Evolutionary conservation across 148 eudicot species (phyloP).

Genomic region (Fagopyrum tataricum): DNA sequence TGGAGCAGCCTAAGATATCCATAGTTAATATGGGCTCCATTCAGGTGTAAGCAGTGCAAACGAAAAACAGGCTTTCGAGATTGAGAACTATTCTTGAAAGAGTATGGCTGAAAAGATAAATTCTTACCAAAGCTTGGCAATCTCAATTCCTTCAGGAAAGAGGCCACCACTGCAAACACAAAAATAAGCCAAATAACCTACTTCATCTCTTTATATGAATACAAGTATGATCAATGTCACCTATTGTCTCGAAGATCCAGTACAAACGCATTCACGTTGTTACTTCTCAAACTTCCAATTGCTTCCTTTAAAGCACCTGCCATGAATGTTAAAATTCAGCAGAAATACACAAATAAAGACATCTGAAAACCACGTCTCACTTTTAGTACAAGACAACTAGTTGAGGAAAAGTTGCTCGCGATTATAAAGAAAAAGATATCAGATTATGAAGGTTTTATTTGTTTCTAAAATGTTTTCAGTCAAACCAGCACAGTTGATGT

Average conservation of each 20-base stretch:
- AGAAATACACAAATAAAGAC: neutral
- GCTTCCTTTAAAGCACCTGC: constrained; percentile 91
- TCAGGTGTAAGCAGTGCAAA: neutral
- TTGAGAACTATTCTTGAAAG: neutral
- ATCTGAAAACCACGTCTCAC: neutral
- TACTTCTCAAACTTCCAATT: constrained; percentile 64
- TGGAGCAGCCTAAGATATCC: neutral
- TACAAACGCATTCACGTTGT: constrained; percentile 78
- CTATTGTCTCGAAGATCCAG: constrained; percentile 98
- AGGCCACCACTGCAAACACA: constrained; percentile 89
- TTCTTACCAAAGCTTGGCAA: constrained; percentile 89
- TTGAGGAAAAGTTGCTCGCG: neutral
- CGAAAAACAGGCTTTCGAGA: neutral
- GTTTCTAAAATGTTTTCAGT: neutral
- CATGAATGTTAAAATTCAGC: constrained; percentile 1
- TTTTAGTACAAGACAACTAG: neutral
- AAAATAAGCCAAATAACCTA: constrained; percentile 21
- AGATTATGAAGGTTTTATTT: neutral
- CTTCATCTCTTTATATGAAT: neutral
- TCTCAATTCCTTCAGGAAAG: constrained; percentile 95
- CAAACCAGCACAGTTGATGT: neutral
- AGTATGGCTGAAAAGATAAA: neutral
- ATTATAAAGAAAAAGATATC: neutral
- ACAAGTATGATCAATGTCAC: constrained; percentile 31
- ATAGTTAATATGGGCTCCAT: neutral